Conservation (phyloP, 2,329 filamentous ascomycete species). For the Rhytidhysteron rufulum region DNA sequence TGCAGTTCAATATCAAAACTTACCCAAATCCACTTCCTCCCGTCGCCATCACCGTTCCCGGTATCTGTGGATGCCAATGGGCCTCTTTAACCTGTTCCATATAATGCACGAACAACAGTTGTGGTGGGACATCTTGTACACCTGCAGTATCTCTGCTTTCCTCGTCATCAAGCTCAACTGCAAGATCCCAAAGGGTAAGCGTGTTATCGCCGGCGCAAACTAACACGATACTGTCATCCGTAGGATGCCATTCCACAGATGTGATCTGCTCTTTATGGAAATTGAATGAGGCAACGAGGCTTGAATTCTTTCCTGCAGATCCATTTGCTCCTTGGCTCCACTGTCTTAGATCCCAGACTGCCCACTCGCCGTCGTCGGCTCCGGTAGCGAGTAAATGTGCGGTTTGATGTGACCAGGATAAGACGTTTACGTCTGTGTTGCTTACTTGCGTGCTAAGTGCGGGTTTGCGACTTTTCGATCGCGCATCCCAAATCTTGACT, state of each 20-base stretch:
- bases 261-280: slow-evolving; percentile 98
- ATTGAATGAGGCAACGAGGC: slow-evolving; percentile 85
- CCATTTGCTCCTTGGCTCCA: slow-evolving; percentile 70
- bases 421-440: slow-evolving; percentile 86
- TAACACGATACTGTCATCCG: slow-evolving; percentile 91
- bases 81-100: slow-evolving; percentile 92
- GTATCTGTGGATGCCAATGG: slow-evolving; percentile 97
- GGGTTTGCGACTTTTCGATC: slow-evolving; percentile 84
- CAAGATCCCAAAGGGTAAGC: slow-evolving; percentile 92
- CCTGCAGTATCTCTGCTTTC: slow-evolving; percentile 88
- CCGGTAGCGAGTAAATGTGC: slow-evolving; percentile 87
- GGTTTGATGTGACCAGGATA: slow-evolving; percentile 90
- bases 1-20: slow-evolving; percentile 19
- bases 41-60: slow-evolving; percentile 82
- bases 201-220: slow-evolving; percentile 93
- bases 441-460: slow-evolving; percentile 84
- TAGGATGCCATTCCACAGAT: slow-evolving; percentile 94
- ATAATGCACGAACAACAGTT: slow-evolving; percentile 94
- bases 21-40: slow-evolving; percentile 77
- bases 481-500: slow-evolving; percentile 91
- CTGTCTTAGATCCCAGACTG: slow-evolving; percentile 90
- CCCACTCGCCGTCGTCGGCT: slow-evolving; percentile 90
- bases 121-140: slow-evolving; percentile 85
- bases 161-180: slow-evolving; percentile 94
- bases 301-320: slow-evolving; percentile 51